Conservation (phyloP, 2,329 filamentous ascomycete species). For the Endocalyx cinctus region DNA sequence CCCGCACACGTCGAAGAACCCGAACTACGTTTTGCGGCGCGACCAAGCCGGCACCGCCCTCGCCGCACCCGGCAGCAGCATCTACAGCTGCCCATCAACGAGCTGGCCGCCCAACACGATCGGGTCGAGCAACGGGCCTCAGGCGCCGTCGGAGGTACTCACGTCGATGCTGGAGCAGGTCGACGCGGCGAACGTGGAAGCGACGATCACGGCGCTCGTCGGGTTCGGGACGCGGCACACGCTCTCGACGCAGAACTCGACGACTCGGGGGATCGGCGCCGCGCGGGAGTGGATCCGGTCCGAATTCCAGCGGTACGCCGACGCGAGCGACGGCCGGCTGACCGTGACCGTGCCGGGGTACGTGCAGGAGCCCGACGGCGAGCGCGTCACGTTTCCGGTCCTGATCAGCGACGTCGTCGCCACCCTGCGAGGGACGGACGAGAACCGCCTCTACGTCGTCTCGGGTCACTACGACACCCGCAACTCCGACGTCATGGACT, state of each 20-base stretch:
- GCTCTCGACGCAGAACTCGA: conserved; percentile 46
- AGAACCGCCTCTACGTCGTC: conserved; percentile 44
- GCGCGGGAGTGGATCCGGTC: conserved; percentile 52
- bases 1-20: conserved; percentile 16
- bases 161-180: conserved; percentile 26
- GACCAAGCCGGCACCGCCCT: conserved; percentile 3
- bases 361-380: conserved; percentile 39
- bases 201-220: conserved; percentile 48
- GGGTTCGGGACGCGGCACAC: conserved; percentile 55
- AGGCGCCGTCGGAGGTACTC: conserved; percentile 20
- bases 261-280: conserved; percentile 49
- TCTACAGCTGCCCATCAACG: conserved; percentile 20
- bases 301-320: conserved; percentile 45
- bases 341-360: conserved; percentile 47
- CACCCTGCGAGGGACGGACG: conserved; percentile 43
- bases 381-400: conserved; percentile 44
- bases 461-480: conserved; percentile 54
- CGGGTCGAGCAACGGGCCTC: conserved; percentile 21
- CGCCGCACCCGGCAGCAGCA: background rate
- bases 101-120: conserved; percentile 25
- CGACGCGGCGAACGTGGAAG: conserved; percentile 39
- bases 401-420: conserved; percentile 50
- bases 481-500: conserved; percentile 45
- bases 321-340: conserved; percentile 44
- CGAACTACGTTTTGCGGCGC: conserved; percentile 11